Evolutionary conservation across 202 grass and related monocot species (phyloP).

Genomic region (Setaria viridis): DNA sequence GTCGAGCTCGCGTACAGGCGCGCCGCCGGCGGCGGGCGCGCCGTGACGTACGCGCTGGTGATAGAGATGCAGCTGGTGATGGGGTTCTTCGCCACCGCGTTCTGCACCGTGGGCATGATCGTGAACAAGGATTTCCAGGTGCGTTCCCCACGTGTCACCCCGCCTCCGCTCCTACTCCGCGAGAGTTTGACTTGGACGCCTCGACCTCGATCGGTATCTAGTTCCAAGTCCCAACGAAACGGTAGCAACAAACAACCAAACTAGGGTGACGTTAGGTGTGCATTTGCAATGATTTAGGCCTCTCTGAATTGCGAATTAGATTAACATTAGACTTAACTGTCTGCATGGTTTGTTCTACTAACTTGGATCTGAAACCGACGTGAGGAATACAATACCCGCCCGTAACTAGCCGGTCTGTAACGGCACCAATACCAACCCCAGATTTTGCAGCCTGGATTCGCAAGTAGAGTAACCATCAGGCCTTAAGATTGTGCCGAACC

Average conservation of each 20-base stretch:
- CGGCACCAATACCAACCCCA: slow-evolving; percentile 17
- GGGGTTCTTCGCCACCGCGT: slow-evolving; percentile 72
- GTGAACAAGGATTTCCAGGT: slow-evolving; percentile 85
- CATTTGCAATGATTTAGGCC: neutral
- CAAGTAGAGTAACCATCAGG: neutral
- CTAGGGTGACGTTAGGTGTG: neutral
- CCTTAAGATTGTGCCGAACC: neutral
- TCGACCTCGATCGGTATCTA: neutral
- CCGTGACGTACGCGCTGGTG: slow-evolving; percentile 84
- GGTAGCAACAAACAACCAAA: slow-evolving; percentile 31
- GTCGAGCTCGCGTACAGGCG: slow-evolving; percentile 78
- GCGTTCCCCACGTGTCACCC: neutral
- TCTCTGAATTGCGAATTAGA: neutral
- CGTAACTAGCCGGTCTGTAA: neutral
- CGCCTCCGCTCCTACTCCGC: neutral
- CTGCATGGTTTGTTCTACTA: neutral
- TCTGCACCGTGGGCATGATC: slow-evolving; percentile 76
- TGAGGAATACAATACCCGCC: neutral
- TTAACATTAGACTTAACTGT: neutral
- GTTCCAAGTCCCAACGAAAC: slow-evolving; percentile 16
- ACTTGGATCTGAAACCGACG: neutral
- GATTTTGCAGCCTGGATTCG: neutral
- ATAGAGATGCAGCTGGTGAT: slow-evolving; percentile 94
- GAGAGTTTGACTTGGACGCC: neutral
- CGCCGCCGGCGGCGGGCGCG: slow-evolving; percentile 51